Conservation (phyloP, 164 flowering plant genomes). For the Warburgia ugandensis region DNA sequence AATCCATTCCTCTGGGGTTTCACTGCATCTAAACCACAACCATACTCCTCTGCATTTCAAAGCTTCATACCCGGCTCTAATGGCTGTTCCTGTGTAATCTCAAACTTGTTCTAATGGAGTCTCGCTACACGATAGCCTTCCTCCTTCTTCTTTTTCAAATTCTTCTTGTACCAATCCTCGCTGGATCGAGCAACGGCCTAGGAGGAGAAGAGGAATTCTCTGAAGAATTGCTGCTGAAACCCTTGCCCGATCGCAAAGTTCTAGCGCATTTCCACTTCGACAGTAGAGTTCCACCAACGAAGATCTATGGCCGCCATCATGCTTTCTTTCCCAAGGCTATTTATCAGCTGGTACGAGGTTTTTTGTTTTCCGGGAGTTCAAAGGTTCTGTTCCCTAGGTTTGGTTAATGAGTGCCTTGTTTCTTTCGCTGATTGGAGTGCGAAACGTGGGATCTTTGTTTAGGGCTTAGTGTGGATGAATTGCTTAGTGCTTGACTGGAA, state of each 20-base stretch:
- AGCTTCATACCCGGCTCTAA: too few relatives aligned
- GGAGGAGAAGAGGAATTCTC: slow-evolving; percentile 54
- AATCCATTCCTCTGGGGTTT: too few relatives aligned
- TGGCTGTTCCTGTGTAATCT: too few relatives aligned
- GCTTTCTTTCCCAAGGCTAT: slow-evolving; percentile 87
- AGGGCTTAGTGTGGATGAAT: too few relatives aligned
- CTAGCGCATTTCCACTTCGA: slow-evolving; percentile 83
- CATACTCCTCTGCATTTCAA: too few relatives aligned
- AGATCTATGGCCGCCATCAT: slow-evolving; percentile 60
- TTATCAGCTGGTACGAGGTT: slow-evolving; percentile 71
- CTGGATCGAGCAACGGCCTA: neutral
- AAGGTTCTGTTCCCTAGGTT: neutral
- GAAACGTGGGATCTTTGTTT: neutral
- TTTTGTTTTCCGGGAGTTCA: neutral
- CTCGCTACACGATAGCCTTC: too few relatives aligned
- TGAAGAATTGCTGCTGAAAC: slow-evolving; percentile 71
- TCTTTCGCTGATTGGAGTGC: neutral
- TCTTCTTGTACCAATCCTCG: too few relatives aligned
- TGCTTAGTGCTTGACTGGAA: too few relatives aligned
- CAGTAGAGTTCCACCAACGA: slow-evolving; percentile 45
- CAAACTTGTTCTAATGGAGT: too few relatives aligned
- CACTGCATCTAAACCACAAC: too few relatives aligned
- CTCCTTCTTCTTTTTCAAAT: too few relatives aligned
- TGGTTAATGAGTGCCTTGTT: neutral
- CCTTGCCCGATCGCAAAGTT: slow-evolving; percentile 86